These are phyloP conservation scores for Fusarium sp. DNA, from an alignment of 2,329 filamentous ascomycete species.

Conservation along the genomic window DNA sequence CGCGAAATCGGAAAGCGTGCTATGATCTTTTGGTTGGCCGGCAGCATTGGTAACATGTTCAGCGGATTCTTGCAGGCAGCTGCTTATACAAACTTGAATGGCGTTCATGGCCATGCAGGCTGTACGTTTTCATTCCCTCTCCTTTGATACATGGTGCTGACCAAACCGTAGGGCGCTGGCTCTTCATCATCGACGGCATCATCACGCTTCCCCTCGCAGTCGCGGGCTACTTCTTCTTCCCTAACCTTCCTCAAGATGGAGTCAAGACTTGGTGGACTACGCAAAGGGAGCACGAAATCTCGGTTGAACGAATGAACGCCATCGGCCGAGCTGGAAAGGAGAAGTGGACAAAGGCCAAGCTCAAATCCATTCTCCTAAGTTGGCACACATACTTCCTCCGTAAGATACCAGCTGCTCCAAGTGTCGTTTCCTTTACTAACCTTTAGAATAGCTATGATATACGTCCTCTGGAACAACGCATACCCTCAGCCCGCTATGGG, in stretches of 20 bases:
- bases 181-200: slow-evolving; percentile 48
- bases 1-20: slow-evolving; percentile 32
- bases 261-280: slow-evolving; percentile 39
- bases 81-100: slow-evolving; percentile 22
- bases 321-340: slow-evolving; percentile 27
- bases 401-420: not conserved
- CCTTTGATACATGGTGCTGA: fast-evolving
- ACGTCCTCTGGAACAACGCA: slow-evolving; percentile 2
- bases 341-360: slow-evolving; percentile 25
- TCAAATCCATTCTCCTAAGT: slow-evolving; percentile 19
- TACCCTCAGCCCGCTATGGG: not conserved
- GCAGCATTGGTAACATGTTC: slow-evolving; percentile 21
- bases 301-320: slow-evolving; percentile 3
- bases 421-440: fast-evolving
- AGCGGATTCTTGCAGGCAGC: slow-evolving; percentile 32
- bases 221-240: slow-evolving; percentile 42
- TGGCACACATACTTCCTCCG: slow-evolving; percentile 31
- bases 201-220: slow-evolving; percentile 32
- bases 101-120: slow-evolving; percentile 16
- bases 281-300: slow-evolving; percentile 36
- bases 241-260: slow-evolving; percentile 37
- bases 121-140: not conserved
- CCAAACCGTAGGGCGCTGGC: slow-evolving; percentile 33
- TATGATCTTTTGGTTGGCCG: slow-evolving; percentile 34
- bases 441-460: not conserved